Percentiles rank a stretch among this genome's conserved stretches.
phyloP scores from a whole-genome alignment of 257 asterid genomes.

The Marsdenia floribunda region DNA sequence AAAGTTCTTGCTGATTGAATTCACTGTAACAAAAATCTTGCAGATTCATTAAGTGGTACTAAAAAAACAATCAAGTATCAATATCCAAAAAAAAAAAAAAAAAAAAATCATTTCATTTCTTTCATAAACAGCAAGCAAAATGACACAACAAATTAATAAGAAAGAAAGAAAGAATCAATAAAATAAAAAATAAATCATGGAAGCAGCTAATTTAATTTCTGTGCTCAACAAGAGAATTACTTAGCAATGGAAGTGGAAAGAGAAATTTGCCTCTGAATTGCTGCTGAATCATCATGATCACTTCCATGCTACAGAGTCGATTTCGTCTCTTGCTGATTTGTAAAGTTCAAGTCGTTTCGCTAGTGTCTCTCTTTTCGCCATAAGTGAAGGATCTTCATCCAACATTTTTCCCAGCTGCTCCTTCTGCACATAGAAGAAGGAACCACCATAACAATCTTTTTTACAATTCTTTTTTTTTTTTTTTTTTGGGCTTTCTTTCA shows the following conservation, averaged over 20 bases:
- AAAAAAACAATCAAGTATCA: too few relatives aligned
- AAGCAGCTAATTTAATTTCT: not conserved
- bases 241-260: not conserved
- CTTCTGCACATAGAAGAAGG: slow-evolving; percentile 45
- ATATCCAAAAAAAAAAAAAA: too few relatives aligned
- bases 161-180: too few relatives aligned
- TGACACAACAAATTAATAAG: too few relatives aligned
- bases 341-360: slow-evolving; percentile 86
- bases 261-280: not conserved
- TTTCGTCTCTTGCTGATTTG: slow-evolving; percentile 96
- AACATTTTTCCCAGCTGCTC: slow-evolving; percentile 89
- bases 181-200: not conserved
- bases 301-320: slow-evolving; percentile 94
- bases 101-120: too few relatives aligned
- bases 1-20: too few relatives aligned
- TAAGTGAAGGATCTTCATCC: slow-evolving; percentile 92
- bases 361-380: slow-evolving; percentile 77
- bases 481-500: not conserved
- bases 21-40: too few relatives aligned
- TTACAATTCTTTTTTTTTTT: too few relatives aligned
- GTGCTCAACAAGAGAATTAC: not conserved
- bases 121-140: too few relatives aligned
- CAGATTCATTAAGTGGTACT: too few relatives aligned
- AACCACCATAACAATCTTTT: not conserved
- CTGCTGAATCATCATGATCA: slow-evolving; percentile 25